Conservation (phyloP, 2,329 filamentous ascomycete genomes). For the Botrytis galanthina region DNA sequence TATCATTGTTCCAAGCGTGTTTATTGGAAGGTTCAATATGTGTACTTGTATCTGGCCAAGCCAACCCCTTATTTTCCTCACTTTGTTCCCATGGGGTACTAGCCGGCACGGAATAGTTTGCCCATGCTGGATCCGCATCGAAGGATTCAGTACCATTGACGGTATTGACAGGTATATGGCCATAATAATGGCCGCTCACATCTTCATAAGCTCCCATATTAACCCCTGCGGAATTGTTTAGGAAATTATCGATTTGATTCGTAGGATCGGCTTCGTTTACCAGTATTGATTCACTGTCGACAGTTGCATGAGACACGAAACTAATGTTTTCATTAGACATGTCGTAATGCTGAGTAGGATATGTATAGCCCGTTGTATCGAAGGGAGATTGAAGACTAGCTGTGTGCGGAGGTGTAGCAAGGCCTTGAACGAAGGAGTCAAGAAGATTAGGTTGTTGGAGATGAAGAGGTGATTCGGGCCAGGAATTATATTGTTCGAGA, state of each 20-base stretch:
- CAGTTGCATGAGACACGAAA: slow-evolving; percentile 41
- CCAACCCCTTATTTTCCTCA: slow-evolving; percentile 1
- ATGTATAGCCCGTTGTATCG: slow-evolving; percentile 23
- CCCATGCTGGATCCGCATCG: slow-evolving; percentile 8
- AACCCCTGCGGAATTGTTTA: neutral
- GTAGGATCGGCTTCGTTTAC: slow-evolving; percentile 4
- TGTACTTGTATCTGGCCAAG: slow-evolving; percentile 12
- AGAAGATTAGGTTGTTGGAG: slow-evolving; percentile 42
- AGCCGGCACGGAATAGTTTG: neutral
- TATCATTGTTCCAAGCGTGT: neutral
- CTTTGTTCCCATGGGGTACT: neutral
- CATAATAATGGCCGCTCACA: neutral
- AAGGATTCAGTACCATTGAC: neutral
- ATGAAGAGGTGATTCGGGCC: slow-evolving; percentile 41
- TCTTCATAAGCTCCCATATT: slow-evolving; percentile 5
- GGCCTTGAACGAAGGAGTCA: slow-evolving; percentile 51
- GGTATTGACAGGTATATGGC: neutral
- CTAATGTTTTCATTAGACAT: slow-evolving; percentile 37
- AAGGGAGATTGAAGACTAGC: slow-evolving; percentile 46
- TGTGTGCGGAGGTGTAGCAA: slow-evolving; percentile 57
- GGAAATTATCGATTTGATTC: slow-evolving; percentile 2
- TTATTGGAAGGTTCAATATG: slow-evolving; percentile 4
- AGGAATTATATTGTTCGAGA: slow-evolving; percentile 54
- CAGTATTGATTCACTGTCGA: slow-evolving; percentile 30
- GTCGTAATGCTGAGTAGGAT: slow-evolving; percentile 24